Base-by-base conservation (phyloP, 176 grass and related monocot species). In the Melocanna baccifera region DNA sequence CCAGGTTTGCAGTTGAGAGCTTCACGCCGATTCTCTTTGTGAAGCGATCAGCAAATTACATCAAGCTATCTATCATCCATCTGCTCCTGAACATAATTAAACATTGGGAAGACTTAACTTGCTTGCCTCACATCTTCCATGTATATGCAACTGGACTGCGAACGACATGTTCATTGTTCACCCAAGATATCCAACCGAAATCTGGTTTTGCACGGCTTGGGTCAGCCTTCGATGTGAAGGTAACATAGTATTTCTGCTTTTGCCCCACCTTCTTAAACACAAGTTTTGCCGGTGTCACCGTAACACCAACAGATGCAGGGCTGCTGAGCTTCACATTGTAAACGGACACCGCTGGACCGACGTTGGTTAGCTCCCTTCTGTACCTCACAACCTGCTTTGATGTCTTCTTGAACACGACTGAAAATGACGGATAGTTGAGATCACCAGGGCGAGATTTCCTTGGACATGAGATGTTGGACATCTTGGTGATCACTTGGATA, bases 401-500 rank as follows among this genome's bases (percentile, higher is more conserved):
- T 51, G 84, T 93, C 88, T 86, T 87, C 22, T 72, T 74, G 82
- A 99, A 99, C 48, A 87, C 86, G 16, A 98, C 91, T 0, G 93
- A 92, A 67, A 94, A 96, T 0, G 96, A 99, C 1, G 96, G 96
- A 52, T 99, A 99, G 74, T 99, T 99, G 61, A 99, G 91, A 28
- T 99, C 91, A 41, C 96, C 93, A 1, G 96, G 89, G 26, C 89
- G 62, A 15, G 71, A 94, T 19, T 77, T 96, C 14, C 50, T 88
- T 2, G 90, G 84, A 28, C 96, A 99, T 16, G 89, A 71, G 77
- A 96, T n/a, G 32, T 92, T 93, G 40, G 87, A 8, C 55, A 48
- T 81, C 90, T 92, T 96, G 32, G 91, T 93, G 79, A 99, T 94
- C 45, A 89, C 89, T 81, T 90, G 87, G 77, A 99, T 88, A 16